A percentile compares a stretch with the other conserved stretches of the same genome.
phyloP scores from a whole-genome alignment of 164 flowering plant species.

The Liquidambar formosana region DNA sequence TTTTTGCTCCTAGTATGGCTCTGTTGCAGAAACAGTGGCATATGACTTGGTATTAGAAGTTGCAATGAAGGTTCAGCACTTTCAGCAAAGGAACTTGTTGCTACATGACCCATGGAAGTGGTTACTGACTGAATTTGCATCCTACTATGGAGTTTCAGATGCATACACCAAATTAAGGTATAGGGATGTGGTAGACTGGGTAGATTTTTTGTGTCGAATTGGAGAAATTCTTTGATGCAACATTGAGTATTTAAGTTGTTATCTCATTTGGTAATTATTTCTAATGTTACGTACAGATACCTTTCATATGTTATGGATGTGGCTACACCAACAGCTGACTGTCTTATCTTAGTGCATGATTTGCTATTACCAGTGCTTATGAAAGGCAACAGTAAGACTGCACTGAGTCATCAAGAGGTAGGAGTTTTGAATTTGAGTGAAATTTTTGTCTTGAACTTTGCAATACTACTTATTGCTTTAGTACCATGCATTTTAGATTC shows the following conservation, averaged over 20 bases:
- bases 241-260: background rate
- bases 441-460: too few species aligned
- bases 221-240: background rate
- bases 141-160: slow-evolving; percentile 82
- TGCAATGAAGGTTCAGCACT: slow-evolving; percentile 72
- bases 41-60: slow-evolving; percentile 77
- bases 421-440: background rate
- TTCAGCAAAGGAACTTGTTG: slow-evolving; percentile 66
- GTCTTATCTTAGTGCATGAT: slow-evolving; percentile 76
- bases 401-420: slow-evolving; percentile 97
- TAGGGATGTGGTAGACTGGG: background rate
- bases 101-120: slow-evolving; percentile 77
- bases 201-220: background rate
- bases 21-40: slow-evolving; percentile 85
- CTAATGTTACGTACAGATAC: slow-evolving; percentile 45
- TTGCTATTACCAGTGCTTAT: slow-evolving; percentile 68
- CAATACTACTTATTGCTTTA: too few species aligned
- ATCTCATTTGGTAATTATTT: background rate
- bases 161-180: slow-evolving; percentile 78
- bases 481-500: background rate
- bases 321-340: slow-evolving; percentile 92
- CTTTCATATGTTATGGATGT: slow-evolving; percentile 93
- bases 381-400: slow-evolving; percentile 57
- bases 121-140: slow-evolving; percentile 70
- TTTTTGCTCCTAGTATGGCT: slow-evolving; percentile 54